Evolutionary conservation across 2,329 filamentous ascomycete species (phyloP).

Genomic region (Phaeomoniella chlamydospora): DNA sequence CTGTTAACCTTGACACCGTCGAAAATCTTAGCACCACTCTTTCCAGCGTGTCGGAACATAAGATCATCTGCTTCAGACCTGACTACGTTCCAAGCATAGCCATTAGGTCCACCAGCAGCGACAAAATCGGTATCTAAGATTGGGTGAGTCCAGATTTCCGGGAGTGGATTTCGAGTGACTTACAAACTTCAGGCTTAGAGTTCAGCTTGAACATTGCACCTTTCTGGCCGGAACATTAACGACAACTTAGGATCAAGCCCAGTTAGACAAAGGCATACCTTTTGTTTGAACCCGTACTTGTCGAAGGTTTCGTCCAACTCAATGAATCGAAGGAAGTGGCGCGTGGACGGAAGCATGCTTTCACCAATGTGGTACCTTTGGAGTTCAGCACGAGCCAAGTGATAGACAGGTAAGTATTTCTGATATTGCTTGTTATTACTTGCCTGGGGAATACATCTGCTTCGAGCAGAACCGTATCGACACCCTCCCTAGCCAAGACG

Average conservation of each 20-base stretch:
- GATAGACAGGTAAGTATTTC: neutral
- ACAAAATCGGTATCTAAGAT: slow-evolving; percentile 27
- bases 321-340: slow-evolving; percentile 29
- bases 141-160: neutral
- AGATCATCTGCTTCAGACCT: slow-evolving; percentile 32
- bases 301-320: slow-evolving; percentile 26
- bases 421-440: neutral
- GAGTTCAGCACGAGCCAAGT: too few species aligned
- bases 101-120: slow-evolving; percentile 21
- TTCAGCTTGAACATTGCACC: slow-evolving; percentile 27
- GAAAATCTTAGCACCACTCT: slow-evolving; percentile 25
- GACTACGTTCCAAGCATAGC: slow-evolving; percentile 30
- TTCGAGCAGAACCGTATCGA: slow-evolving; percentile 30
- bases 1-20: slow-evolving; percentile 22
- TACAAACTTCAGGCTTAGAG: slow-evolving; percentile 21
- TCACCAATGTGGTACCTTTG: slow-evolving; percentile 25
- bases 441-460: slow-evolving; percentile 27
- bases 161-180: slow-evolving; percentile 7
- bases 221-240: slow-evolving; percentile 9
- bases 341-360: slow-evolving; percentile 22
- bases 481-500: slow-evolving; percentile 28
- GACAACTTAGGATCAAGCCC: neutral
- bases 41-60: slow-evolving; percentile 26
- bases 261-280: slow-evolving; percentile 14
- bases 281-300: slow-evolving; percentile 24